These are phyloP conservation scores for Hawksworthiomyces lignivorus DNA, from an alignment of 2,329 filamentous ascomycete species.

Conservation along the genomic window DNA sequence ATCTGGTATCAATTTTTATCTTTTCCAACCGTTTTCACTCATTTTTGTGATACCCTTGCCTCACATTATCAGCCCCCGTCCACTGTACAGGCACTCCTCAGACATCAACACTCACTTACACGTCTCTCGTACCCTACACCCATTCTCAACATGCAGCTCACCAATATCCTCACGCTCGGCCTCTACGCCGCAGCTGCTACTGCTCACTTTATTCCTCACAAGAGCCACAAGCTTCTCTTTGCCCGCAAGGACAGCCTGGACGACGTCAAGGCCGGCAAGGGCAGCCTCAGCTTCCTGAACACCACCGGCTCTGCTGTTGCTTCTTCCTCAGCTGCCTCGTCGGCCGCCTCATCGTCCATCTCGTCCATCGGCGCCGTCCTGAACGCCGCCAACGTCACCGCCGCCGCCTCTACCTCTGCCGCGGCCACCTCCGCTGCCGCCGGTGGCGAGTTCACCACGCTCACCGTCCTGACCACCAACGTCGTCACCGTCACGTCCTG, in stretches of 20 bases:
- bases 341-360: background rate
- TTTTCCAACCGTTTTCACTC: slow-evolving; percentile 9
- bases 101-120: background rate
- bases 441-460: slow-evolving; percentile 25
- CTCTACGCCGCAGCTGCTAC: slow-evolving; percentile 35
- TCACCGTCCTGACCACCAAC: slow-evolving; percentile 32
- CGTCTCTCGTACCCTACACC: background rate
- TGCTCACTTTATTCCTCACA: slow-evolving; percentile 32
- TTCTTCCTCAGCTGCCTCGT: background rate
- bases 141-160: slow-evolving; percentile 39
- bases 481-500: slow-evolving; percentile 29
- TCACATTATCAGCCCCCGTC: too few relatives aligned
- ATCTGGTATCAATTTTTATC: slow-evolving; percentile 3
- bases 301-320: background rate
- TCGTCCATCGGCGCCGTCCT: background rate
- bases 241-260: slow-evolving; percentile 20
- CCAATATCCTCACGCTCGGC: slow-evolving; percentile 31
- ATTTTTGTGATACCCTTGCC: background rate
- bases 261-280: slow-evolving; percentile 1
- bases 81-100: too few relatives aligned
- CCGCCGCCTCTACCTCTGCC: background rate
- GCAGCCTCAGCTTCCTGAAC: background rate
- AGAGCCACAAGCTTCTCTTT: slow-evolving; percentile 26
- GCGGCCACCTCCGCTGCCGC: background rate
- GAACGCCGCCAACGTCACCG: slow-evolving; percentile 2